Evolutionary conservation across 139 green algal species (phyloP).

Genomic region (Ettlia oleoabundans): DNA sequence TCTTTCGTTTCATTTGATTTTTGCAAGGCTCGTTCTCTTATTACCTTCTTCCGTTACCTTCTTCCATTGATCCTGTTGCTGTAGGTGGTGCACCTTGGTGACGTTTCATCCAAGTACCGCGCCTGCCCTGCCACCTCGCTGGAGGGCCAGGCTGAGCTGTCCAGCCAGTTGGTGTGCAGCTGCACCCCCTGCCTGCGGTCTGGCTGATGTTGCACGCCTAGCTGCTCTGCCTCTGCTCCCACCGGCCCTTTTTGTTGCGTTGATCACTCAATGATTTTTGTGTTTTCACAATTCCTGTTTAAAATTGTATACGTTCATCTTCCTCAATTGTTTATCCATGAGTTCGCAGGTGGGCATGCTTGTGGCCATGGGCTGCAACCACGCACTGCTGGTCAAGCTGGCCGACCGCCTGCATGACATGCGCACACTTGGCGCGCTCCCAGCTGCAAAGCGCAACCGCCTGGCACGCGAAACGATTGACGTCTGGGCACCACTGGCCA

Average conservation of each 20-base stretch:
- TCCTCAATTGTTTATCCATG: too few relatives aligned
- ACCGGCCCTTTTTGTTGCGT: too few relatives aligned
- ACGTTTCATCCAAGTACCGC: slow-evolving; percentile 61
- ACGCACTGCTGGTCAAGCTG: slow-evolving; percentile 86
- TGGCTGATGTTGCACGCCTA: too few relatives aligned
- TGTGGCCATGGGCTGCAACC: slow-evolving; percentile 70
- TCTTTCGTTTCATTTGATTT: too few relatives aligned
- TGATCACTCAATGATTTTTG: too few relatives aligned
- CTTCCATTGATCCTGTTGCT: not conserved
- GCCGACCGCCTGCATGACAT: slow-evolving; percentile 82
- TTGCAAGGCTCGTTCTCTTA: too few relatives aligned
- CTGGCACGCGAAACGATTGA: slow-evolving; percentile 77
- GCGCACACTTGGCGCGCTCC: slow-evolving; percentile 64
- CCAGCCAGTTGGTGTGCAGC: too few relatives aligned
- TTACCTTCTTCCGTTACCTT: not conserved
- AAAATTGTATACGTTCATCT: too few relatives aligned
- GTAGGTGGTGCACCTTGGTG: slow-evolving; percentile 53
- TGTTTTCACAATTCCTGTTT: too few relatives aligned
- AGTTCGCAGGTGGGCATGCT: slow-evolving; percentile 59
- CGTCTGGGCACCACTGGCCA: slow-evolving; percentile 87
- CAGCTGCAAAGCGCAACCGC: slow-evolving; percentile 47
- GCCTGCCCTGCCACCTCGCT: slow-evolving; percentile 37
- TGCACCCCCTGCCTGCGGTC: too few relatives aligned
- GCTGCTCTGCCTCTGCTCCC: too few relatives aligned
- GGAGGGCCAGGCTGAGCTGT: slow-evolving; percentile 27